Conservation (phyloP, 2,329 filamentous ascomycete species). For the Trichoderma atroviride region DNA sequence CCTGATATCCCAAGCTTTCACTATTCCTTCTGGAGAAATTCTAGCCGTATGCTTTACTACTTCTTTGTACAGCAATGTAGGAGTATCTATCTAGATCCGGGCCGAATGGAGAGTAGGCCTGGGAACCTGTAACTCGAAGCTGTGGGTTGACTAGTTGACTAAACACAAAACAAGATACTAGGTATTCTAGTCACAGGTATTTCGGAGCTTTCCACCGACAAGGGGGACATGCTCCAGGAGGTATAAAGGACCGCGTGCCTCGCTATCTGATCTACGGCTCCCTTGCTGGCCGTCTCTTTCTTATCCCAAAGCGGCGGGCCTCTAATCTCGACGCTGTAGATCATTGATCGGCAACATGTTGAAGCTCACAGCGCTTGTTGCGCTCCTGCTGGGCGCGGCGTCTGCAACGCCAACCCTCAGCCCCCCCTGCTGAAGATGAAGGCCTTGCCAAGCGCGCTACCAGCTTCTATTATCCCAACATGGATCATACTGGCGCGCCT, state of each 20-base stretch:
- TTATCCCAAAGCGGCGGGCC: background rate
- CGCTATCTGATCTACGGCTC: background rate
- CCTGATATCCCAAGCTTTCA: background rate
- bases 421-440: slow-evolving; percentile 21
- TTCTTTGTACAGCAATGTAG: background rate
- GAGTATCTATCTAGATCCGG: background rate
- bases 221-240: background rate
- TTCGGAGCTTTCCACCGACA: background rate
- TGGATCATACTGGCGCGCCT: slow-evolving; percentile 43
- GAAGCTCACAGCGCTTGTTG: slow-evolving; percentile 28
- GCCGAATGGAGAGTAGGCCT: slow-evolving; percentile 3
- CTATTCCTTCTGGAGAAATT: background rate
- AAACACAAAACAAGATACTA: background rate
- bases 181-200: background rate
- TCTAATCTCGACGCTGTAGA: background rate
- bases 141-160: background rate
- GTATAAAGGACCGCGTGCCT: slow-evolving; percentile 7
- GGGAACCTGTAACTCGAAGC: background rate
- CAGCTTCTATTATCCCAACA: slow-evolving; percentile 47
- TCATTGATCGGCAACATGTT: slow-evolving; percentile 27
- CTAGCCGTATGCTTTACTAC: background rate
- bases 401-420: slow-evolving; percentile 29
- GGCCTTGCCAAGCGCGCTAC: slow-evolving; percentile 30
- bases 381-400: slow-evolving; percentile 29
- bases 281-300: background rate